Conservation (phyloP, 2,329 filamentous ascomycete genomes). For the Cyphellophora attinorum region DNA sequence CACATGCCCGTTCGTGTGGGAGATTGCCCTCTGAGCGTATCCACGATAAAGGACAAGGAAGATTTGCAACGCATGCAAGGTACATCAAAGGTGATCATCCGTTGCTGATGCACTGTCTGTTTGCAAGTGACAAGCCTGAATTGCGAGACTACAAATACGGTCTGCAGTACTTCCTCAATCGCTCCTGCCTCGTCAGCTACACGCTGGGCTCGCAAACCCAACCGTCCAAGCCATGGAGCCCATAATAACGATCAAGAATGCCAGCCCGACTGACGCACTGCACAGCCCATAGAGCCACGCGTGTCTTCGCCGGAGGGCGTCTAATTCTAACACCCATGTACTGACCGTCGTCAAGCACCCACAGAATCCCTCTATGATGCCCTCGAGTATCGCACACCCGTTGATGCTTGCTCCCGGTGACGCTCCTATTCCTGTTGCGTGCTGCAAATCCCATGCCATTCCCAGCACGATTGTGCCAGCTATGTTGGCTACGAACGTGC, state of each 20-base stretch:
- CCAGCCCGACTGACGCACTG: constrained; percentile 52
- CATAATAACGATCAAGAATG: constrained; percentile 59
- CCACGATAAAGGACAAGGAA: too few species aligned
- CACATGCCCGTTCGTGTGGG: too few species aligned
- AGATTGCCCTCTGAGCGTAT: too few species aligned
- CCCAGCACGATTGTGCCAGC: constrained; percentile 63
- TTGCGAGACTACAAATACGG: too few species aligned
- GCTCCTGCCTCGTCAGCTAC: too few species aligned
- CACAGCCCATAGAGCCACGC: constrained; percentile 57
- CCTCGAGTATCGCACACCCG: constrained; percentile 52
- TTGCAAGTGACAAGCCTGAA: too few species aligned
- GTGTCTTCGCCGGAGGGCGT: constrained; percentile 38
- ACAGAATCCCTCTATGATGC: constrained; percentile 54
- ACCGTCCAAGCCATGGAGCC: constrained; percentile 62
- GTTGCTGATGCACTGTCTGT: too few species aligned
- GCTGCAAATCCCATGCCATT: constrained; percentile 67
- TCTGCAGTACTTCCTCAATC: too few species aligned
- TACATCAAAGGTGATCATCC: too few species aligned
- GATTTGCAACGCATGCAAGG: too few species aligned
- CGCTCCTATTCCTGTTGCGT: constrained; percentile 36
- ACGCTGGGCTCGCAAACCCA: constrained; percentile 28
- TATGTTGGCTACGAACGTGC: constrained; percentile 72
- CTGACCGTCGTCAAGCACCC: constrained; percentile 56
- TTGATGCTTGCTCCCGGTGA: constrained; percentile 38
- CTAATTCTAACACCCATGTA: constrained; percentile 52